phyloP scores from a whole-genome alignment of 2,329 filamentous ascomycete species.

The Hypoxylon sp. region DNA sequence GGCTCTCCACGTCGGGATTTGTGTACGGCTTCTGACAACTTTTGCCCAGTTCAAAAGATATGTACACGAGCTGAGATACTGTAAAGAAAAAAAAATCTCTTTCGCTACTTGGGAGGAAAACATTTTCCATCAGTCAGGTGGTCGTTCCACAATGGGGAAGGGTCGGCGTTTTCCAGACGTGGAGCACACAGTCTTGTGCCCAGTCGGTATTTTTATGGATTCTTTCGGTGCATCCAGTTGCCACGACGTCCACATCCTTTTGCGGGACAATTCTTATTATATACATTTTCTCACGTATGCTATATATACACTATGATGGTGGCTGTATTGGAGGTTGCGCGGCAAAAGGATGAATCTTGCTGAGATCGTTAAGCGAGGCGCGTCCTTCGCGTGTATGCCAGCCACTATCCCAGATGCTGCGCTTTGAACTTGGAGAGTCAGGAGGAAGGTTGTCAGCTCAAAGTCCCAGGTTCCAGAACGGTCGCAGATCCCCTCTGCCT shows the following conservation, averaged over 20 bases:
- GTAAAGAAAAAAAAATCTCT: conserved; percentile 23
- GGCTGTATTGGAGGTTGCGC: conserved; percentile 16
- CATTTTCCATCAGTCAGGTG: conserved; percentile 43
- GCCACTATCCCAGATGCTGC: conserved; percentile 33
- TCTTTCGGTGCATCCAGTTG: conserved; percentile 24
- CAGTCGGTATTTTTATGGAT: conserved; percentile 38
- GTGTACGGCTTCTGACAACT: conserved; percentile 31
- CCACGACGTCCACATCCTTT: conserved; percentile 33
- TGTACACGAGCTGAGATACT: conserved; percentile 24
- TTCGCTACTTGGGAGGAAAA: conserved; percentile 19
- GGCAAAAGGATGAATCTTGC: conserved; percentile 36
- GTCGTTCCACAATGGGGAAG: conserved; percentile 42
- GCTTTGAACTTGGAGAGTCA: conserved; percentile 24
- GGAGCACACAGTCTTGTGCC: conserved; percentile 29
- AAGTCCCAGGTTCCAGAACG: conserved; percentile 44
- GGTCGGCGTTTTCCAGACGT: conserved; percentile 38
- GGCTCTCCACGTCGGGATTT: conserved; percentile 43
- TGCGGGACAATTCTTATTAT: conserved; percentile 25
- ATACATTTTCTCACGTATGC: not conserved
- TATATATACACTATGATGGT: conserved; percentile 10
- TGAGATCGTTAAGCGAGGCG: conserved; percentile 37
- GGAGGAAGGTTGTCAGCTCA: conserved; percentile 33
- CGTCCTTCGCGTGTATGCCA: conserved; percentile 26
- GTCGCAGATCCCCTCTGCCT: conserved; percentile 40
- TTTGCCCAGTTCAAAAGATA: conserved; percentile 21